phyloP scores from a whole-genome alignment of 495 filamentous ascomycete species.

The Hyphodiscus hymeniophilus region DNA sequence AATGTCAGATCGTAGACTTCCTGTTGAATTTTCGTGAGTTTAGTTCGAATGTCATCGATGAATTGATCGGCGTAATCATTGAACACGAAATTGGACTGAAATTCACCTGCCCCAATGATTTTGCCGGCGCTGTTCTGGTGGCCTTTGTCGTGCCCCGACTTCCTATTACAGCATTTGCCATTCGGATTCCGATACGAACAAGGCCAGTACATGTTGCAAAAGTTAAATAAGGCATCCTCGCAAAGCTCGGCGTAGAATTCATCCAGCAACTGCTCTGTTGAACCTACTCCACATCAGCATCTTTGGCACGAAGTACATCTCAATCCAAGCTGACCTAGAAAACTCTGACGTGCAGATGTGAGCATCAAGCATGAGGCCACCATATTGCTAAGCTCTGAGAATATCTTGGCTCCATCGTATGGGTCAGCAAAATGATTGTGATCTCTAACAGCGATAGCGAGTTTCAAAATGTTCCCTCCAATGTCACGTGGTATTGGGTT shows the following conservation, averaged over 20 bases:
- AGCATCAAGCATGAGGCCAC: conserved; percentile 48
- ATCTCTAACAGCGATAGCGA: conserved; percentile 38
- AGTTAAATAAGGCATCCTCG: conserved; percentile 39
- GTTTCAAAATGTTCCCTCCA: conserved; percentile 43
- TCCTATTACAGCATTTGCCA: conserved; percentile 36
- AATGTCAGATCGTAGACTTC: not conserved
- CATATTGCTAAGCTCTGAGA: conserved; percentile 39
- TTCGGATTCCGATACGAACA: conserved; percentile 32
- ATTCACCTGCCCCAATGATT: conserved; percentile 37
- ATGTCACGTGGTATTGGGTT: conserved; percentile 41
- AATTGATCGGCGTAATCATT: conserved; percentile 26
- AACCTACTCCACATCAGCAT: not conserved
- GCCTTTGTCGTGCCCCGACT: conserved; percentile 38
- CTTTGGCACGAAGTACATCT: conserved; percentile 1
- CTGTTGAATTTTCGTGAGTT: conserved; percentile 3
- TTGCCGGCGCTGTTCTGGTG: conserved; percentile 41
- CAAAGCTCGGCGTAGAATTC: conserved; percentile 26
- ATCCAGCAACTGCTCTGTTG: conserved; percentile 17
- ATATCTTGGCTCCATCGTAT: conserved; percentile 29
- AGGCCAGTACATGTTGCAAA: conserved; percentile 38
- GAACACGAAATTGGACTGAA: conserved; percentile 35
- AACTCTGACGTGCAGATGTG: conserved; percentile 36
- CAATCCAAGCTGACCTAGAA: conserved; percentile 25
- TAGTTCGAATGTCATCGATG: not conserved
- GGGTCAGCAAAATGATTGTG: conserved; percentile 19